A percentile compares a stretch with the other conserved stretches of the same genome.
These are phyloP conservation scores for Sanguinoderma infundibulare DNA, from an alignment of 1,284 basidiomycete genomes.

Conservation along the genomic window DNA sequence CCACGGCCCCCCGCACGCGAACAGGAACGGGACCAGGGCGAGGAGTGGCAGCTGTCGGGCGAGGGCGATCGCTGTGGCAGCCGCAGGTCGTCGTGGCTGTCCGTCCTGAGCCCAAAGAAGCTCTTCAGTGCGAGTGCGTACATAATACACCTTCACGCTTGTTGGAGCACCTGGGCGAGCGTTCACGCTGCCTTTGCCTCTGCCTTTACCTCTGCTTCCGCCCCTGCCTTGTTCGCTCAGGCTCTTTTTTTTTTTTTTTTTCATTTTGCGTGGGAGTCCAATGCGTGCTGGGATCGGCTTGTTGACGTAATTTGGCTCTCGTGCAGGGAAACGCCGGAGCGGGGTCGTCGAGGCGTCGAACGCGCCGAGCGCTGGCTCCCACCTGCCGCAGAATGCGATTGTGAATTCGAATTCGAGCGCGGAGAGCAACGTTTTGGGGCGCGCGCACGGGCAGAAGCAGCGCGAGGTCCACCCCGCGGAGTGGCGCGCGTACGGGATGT, in stretches of 20 bases:
- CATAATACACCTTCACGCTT: neutral
- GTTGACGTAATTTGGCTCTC: conserved; percentile 17
- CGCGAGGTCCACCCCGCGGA: conserved; percentile 25
- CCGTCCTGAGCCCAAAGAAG: conserved; percentile 17
- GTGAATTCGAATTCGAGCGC: neutral
- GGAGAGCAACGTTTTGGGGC: neutral
- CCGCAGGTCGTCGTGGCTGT: conserved; percentile 23
- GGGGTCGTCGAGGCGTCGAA: neutral
- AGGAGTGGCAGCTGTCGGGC: neutral
- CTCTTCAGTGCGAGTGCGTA: conserved; percentile 21
- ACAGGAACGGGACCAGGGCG: neutral
- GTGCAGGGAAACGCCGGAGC: conserved; percentile 14
- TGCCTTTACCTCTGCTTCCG: neutral
- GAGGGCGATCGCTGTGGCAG: neutral
- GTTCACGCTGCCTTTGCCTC: neutral
- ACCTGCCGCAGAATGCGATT: neutral
- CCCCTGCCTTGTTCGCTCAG: no score
- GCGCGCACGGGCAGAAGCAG: neutral
- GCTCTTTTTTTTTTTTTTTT: no score
- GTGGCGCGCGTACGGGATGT: conserved; percentile 36
- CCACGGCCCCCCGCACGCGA: neutral
- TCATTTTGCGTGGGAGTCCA: neutral
- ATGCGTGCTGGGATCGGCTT: conserved; percentile 3
- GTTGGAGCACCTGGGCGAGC: no score
- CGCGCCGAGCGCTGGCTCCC: neutral